Evolutionary conservation across 345 rosid species (phyloP), one percentile per base, ranked within the genome.

Genomic region (Eucalyptus viminalis): DNA sequence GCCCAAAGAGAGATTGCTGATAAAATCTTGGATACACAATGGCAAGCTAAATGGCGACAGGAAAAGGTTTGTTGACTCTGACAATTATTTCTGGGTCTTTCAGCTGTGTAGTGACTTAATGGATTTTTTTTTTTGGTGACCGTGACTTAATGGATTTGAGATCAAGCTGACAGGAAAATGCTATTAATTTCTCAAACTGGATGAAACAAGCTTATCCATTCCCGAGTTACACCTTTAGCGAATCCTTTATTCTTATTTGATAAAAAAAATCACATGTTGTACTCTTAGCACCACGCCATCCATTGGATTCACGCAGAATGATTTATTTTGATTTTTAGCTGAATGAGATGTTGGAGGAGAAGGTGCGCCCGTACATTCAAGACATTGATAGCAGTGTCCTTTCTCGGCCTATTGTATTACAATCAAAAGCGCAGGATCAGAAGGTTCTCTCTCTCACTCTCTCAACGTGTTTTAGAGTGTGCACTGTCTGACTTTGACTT

Each of bases 1-100:
- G 99, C 99, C 54, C 99, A 97, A 91, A 96, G 97, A 91, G 98
- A 97, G 91, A 95, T 96, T 80, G 96, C 99, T 40, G 95, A 96
- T 69, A 95, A 93, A 90, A 92, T 97, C 69, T 92, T 97, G 95
- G 99, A 97, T 93, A 91, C 95, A 67, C 99, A 95, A 69, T 97
- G 99, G 99, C 96, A 96, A 93, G 92, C 92, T 80, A 96, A 96
- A 91, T 97, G 99, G 99, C 97, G 96, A 80, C 97, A 96, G 90
- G 97, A 95, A 91, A 97, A 95, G 99, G 98, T 96, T 81, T 87
- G 91, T 88, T 51, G 60, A 53, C 49, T 91, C 88, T 40, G 27
- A 40, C 83, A 37, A 37, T 76, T 76, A 40, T 76, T 40, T 76
- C 47, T 76, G 40, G 83, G 58, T 24, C 29, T 31, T 89, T n/a